Percentiles rank a stretch among this genome's conserved stretches.
These are phyloP conservation scores for Cudoniella acicularis DNA, from an alignment of 495 filamentous ascomycete species.

Conservation along the genomic window DNA sequence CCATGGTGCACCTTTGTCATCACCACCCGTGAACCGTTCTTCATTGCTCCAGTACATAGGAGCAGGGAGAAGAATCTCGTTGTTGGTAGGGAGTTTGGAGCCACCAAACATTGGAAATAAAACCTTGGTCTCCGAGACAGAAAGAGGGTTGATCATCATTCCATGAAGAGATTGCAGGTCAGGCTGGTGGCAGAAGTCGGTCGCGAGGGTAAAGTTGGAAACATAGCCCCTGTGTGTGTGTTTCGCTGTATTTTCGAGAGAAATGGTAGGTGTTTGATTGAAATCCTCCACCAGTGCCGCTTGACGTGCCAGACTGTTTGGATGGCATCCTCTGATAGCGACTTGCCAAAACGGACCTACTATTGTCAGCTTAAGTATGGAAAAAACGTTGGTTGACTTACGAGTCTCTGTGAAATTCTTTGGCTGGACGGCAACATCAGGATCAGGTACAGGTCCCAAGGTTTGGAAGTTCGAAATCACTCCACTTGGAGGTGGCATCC, in stretches of 20 bases:
- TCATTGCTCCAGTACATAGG: slow-evolving; percentile 74
- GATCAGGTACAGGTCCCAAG: slow-evolving; percentile 2
- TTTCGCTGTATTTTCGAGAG: slow-evolving; percentile 27
- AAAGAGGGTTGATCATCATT: slow-evolving; percentile 64
- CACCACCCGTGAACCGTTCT: slow-evolving; percentile 60
- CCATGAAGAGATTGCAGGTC: slow-evolving; percentile 59
- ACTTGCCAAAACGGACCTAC: slow-evolving; percentile 53
- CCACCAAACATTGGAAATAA: slow-evolving; percentile 73
- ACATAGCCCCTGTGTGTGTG: slow-evolving; percentile 56
- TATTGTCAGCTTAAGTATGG: slow-evolving; percentile 6
- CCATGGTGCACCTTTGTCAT: slow-evolving; percentile 50
- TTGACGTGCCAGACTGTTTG: slow-evolving; percentile 52
- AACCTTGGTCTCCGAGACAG: slow-evolving; percentile 47
- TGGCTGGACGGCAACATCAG: slow-evolving; percentile 3
- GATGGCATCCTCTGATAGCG: slow-evolving; percentile 56
- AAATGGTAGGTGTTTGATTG: slow-evolving; percentile 34
- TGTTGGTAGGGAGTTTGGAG: slow-evolving; percentile 73
- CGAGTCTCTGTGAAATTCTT: slow-evolving; percentile 17
- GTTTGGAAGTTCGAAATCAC: slow-evolving; percentile 16
- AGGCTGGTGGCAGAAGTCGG: slow-evolving; percentile 62
- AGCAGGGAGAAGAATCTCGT: slow-evolving; percentile 75
- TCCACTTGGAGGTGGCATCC: slow-evolving; percentile 31
- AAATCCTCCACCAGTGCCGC: slow-evolving; percentile 38
- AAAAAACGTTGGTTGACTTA: slow-evolving; percentile 9
- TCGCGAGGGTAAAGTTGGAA: slow-evolving; percentile 60